Evolutionary conservation across 441 rosid genomes (phyloP).

Genomic region (Gossypium laxum): DNA sequence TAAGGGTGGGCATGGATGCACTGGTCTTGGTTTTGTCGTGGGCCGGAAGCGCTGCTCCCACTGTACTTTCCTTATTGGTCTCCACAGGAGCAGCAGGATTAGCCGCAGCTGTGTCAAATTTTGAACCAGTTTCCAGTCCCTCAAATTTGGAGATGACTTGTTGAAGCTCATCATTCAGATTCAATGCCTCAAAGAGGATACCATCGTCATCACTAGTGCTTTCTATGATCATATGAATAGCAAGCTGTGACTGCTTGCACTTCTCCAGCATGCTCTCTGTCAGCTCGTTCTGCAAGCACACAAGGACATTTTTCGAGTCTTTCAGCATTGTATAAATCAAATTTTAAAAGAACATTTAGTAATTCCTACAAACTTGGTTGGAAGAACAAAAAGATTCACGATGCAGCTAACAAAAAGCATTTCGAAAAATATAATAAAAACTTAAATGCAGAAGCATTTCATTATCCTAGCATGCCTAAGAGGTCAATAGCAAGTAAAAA

Average conservation of each 20-base stretch:
- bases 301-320: neutral
- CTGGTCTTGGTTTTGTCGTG: constrained; percentile 9
- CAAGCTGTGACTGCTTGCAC: constrained; percentile 63
- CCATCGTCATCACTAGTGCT: constrained; percentile 63
- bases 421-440: neutral
- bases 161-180: constrained; percentile 64
- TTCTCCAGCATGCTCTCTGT: constrained; percentile 59
- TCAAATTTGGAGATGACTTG: constrained; percentile 38
- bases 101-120: neutral
- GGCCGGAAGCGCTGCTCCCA: neutral
- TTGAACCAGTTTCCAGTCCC: constrained; percentile 32
- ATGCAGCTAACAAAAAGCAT: neutral
- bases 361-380: neutral
- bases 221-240: constrained; percentile 61
- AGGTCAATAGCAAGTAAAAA: neutral
- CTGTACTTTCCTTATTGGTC: constrained; percentile 5
- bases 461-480: neutral
- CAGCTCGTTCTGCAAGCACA: constrained; percentile 61
- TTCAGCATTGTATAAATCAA: neutral
- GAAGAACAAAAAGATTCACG: neutral
- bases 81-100: neutral
- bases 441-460: neutral
- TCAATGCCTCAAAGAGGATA: constrained; percentile 73
- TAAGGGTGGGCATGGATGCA: constrained; percentile 3
- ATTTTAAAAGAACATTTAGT: neutral